Conservation (phyloP, 2,329 filamentous ascomycete genomes). For the Orbilia ellipsospora region DNA sequence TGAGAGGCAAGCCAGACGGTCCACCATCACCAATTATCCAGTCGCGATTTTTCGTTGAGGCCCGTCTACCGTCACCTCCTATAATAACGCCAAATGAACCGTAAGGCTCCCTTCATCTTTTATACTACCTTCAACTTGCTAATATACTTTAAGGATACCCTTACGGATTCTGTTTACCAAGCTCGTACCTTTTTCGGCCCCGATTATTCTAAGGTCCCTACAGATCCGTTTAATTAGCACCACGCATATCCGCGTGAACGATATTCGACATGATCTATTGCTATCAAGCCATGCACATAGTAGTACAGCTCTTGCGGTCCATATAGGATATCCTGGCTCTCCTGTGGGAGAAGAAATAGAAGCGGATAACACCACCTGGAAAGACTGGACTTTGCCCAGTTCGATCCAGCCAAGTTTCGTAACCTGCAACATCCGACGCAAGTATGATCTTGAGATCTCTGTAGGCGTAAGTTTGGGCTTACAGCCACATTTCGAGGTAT, state of each 20-base stretch:
- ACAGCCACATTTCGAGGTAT: slow-evolving; percentile 66
- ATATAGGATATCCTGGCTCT: slow-evolving; percentile 71
- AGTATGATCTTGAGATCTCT: slow-evolving; percentile 84
- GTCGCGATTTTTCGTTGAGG: slow-evolving; percentile 75
- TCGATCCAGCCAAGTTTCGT: slow-evolving; percentile 87
- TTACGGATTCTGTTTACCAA: slow-evolving; percentile 83
- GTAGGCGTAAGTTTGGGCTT: slow-evolving; percentile 81
- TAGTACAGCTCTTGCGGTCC: slow-evolving; percentile 76
- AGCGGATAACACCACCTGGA: slow-evolving; percentile 80
- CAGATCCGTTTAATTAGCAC: slow-evolving; percentile 84
- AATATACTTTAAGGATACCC: slow-evolving; percentile 67
- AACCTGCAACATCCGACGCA: slow-evolving; percentile 85
- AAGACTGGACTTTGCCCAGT: slow-evolving; percentile 77
- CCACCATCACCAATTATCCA: slow-evolving; percentile 59
- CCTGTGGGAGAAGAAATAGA: slow-evolving; percentile 74
- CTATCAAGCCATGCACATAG: slow-evolving; percentile 81
- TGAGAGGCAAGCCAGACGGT: slow-evolving; percentile 56
- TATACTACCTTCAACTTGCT: background rate
- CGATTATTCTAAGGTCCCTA: slow-evolving; percentile 79
- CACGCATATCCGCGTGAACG: slow-evolving; percentile 82
- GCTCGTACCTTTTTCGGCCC: slow-evolving; percentile 74
- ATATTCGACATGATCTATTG: slow-evolving; percentile 75
- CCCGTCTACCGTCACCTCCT: slow-evolving; percentile 84
- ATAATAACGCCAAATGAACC: slow-evolving; percentile 90
- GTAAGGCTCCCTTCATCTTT: slow-evolving; percentile 9